phyloP scores from a whole-genome alignment of 768 basidiomycete genomes.

The Tephrocybe sp. region DNA sequence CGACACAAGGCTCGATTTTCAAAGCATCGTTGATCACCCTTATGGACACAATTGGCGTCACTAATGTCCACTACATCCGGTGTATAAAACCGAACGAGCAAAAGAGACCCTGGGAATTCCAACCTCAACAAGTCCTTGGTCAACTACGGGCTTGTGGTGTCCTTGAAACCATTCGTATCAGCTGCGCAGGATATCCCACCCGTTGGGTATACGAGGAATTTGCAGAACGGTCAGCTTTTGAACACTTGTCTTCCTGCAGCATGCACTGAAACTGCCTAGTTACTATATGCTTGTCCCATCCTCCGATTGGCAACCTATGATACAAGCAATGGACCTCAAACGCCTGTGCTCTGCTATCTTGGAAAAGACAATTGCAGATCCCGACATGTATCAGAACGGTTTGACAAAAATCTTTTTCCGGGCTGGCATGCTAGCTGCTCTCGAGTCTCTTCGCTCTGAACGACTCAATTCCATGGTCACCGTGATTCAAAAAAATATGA shows the following conservation, averaged over 20 bases:
- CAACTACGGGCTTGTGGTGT: conserved; percentile 98
- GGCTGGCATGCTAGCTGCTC: conserved; percentile 95
- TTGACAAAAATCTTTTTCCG: conserved; percentile 99
- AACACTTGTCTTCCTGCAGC: neutral
- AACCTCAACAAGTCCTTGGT: conserved; percentile 90
- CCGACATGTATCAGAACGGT: conserved; percentile 96
- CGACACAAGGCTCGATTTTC: conserved; percentile 98
- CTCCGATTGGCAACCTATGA: conserved; percentile 82
- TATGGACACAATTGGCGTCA: conserved; percentile 97
- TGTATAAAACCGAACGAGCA: conserved; percentile 99
- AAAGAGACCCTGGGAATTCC: conserved; percentile 96
- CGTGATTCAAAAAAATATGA: conserved; percentile 96
- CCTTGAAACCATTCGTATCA: conserved; percentile 96
- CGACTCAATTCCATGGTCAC: conserved; percentile 90
- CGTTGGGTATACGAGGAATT: conserved; percentile 99
- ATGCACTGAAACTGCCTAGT: conserved; percentile 37
- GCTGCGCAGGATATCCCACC: conserved; percentile 97
- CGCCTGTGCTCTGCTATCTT: conserved; percentile 83
- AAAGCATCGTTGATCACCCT: conserved; percentile 89
- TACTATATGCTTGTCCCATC: conserved; percentile 97
- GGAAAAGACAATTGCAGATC: conserved; percentile 82
- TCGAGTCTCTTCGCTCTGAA: conserved; percentile 88
- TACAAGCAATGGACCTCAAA: conserved; percentile 75
- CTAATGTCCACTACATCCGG: conserved; percentile 98
- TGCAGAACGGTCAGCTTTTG: conserved; percentile 76